phyloP scores from a whole-genome alignment of 768 basidiomycete genomes.

The Megacollybia marginata region DNA sequence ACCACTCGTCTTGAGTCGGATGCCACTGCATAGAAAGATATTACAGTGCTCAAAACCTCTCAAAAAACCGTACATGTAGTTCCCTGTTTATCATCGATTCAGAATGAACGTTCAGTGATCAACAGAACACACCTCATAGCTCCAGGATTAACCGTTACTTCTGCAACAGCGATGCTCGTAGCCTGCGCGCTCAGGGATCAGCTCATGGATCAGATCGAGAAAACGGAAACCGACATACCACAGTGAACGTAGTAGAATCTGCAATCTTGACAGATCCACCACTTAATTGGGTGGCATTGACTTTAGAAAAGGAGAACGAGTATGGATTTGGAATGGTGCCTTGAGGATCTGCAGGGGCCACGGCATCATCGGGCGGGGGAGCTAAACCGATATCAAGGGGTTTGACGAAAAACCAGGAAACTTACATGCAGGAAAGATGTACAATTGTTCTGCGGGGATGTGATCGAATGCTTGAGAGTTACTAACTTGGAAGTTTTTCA shows the following conservation, averaged over 20 bases:
- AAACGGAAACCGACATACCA: slow-evolving; percentile 6
- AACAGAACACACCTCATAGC: slow-evolving; percentile 35
- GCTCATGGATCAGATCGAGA: too few species aligned
- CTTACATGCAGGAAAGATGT: slow-evolving; percentile 44
- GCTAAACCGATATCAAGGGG: slow-evolving; percentile 11
- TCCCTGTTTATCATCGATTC: slow-evolving; percentile 26
- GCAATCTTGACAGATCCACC: slow-evolving; percentile 47
- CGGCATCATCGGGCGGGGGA: slow-evolving; percentile 26
- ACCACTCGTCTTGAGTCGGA: slow-evolving; percentile 46
- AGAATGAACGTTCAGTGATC: background rate
- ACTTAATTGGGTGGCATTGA: slow-evolving; percentile 31
- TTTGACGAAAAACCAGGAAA: background rate
- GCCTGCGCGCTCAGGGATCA: slow-evolving; percentile 25
- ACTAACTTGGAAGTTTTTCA: slow-evolving; percentile 41
- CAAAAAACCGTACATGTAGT: slow-evolving; percentile 36
- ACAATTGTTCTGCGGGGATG: slow-evolving; percentile 39
- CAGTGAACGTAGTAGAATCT: slow-evolving; percentile 44
- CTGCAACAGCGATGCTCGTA: slow-evolving; percentile 45
- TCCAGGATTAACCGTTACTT: slow-evolving; percentile 50
- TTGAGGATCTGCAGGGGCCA: slow-evolving; percentile 32
- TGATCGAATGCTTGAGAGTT: slow-evolving; percentile 30
- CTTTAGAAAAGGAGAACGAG: slow-evolving; percentile 42
- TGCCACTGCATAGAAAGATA: slow-evolving; percentile 47
- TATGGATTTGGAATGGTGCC: slow-evolving; percentile 38
- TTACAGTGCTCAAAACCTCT: background rate